Percentiles rank a stretch among this genome's conserved stretches.
These are phyloP conservation scores for Ophiocordyceps unilateralis DNA, from an alignment of 2,329 filamentous ascomycete genomes.

Conservation along the genomic window DNA sequence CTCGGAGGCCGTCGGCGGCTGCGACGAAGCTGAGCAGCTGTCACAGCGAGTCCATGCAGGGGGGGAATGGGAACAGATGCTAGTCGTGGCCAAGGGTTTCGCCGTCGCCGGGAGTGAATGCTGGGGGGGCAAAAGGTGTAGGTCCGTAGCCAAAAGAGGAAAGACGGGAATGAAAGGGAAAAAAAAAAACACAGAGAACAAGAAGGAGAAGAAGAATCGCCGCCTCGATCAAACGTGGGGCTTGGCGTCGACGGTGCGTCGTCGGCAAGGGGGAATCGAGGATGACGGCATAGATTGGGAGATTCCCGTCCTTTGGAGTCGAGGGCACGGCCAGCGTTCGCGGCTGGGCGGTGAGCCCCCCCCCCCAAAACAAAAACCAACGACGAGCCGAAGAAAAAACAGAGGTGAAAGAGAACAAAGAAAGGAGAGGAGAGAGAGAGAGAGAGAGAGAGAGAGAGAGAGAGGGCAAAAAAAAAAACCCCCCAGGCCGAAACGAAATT, in stretches of 20 bases:
- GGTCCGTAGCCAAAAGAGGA: constrained; percentile 15
- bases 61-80: too few species aligned
- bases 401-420: neutral
- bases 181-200: neutral
- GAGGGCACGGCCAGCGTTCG: too few species aligned
- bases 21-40: too few species aligned
- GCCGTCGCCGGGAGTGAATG: too few species aligned
- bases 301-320: too few species aligned
- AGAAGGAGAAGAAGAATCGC: neutral
- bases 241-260: neutral
- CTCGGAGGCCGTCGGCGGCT: too few species aligned
- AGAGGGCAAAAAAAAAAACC: neutral
- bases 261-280: neutral
- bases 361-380: too few species aligned
- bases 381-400: neutral
- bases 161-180: neutral
- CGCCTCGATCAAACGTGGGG: constrained; percentile 5
- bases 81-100: too few species aligned
- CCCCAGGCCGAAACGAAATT: too few species aligned
- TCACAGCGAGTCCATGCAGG: too few species aligned
- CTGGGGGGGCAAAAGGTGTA: too few species aligned
- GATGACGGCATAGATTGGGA: neutral
- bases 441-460: neutral
- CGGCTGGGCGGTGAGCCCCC: neutral
- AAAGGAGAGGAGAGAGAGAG: neutral